Evolutionary conservation across 768 basidiomycete species (phyloP).

Genomic region (Pulveroboletus sp.): DNA sequence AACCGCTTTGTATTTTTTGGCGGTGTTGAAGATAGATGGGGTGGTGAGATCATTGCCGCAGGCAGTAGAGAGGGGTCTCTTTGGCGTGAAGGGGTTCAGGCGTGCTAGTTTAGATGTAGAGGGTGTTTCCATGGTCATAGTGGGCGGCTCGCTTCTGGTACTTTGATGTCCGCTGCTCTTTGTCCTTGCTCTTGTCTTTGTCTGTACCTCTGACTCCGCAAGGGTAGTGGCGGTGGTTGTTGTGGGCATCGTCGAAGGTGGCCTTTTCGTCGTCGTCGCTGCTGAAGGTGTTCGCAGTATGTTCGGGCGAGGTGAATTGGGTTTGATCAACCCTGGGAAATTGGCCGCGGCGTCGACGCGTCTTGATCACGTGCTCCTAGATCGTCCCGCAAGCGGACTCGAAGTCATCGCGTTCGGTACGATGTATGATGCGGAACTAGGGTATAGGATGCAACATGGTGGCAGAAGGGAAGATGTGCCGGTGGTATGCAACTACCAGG

Average conservation of each 20-base stretch:
- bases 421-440: not conserved
- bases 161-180: not conserved
- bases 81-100: constrained; percentile 51
- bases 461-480: not conserved
- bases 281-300: not conserved
- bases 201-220: not conserved
- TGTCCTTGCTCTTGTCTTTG: not conserved
- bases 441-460: too few relatives aligned
- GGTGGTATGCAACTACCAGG: too few relatives aligned
- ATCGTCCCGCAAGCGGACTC: not conserved
- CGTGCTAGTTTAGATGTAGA: constrained; percentile 37
- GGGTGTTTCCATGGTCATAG: constrained; percentile 14
- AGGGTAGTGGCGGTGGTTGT: not conserved
- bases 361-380: constrained; percentile 24
- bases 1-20: constrained; percentile 66
- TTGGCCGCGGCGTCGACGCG: constrained; percentile 23
- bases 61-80: constrained; percentile 40
- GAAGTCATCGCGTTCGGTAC: constrained; percentile 2
- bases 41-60: constrained; percentile 34
- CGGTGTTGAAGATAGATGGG: constrained; percentile 36
- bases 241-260: not conserved
- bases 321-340: constrained; percentile 31
- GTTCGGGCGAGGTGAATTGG: not conserved
- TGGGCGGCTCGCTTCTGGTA: constrained; percentile 1
- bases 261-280: constrained; percentile 1